Evolutionary conservation across 2,329 filamentous ascomycete genomes (phyloP).

Genomic region (Septoria petroselini): DNA sequence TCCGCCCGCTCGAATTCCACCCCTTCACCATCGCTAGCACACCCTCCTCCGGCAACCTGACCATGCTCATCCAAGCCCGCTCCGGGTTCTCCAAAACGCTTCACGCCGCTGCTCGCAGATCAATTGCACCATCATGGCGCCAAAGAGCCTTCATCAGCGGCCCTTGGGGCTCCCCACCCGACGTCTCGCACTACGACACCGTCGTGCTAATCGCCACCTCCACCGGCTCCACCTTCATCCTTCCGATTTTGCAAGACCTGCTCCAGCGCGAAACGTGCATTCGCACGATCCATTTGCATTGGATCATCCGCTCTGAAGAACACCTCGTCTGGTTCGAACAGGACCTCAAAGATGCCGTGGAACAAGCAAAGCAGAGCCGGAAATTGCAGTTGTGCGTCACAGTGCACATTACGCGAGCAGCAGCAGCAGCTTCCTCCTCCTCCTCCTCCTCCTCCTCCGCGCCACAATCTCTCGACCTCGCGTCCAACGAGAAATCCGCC

Average conservation of each 20-base stretch:
- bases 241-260: constrained; percentile 57
- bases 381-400: constrained; percentile 50
- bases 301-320: constrained; percentile 31
- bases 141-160: constrained; percentile 32
- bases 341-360: constrained; percentile 17
- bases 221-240: constrained; percentile 58
- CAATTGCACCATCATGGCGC: constrained; percentile 6
- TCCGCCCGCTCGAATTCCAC: constrained; percentile 58
- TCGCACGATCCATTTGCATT: constrained; percentile 30
- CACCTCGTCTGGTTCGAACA: constrained; percentile 29
- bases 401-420: constrained; percentile 50
- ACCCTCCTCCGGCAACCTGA: constrained; percentile 41
- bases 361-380: constrained; percentile 22
- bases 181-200: constrained; percentile 58
- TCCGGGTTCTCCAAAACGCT: constrained; percentile 33
- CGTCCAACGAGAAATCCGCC: background rate
- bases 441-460: background rate
- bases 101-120: constrained; percentile 10
- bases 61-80: constrained; percentile 33
- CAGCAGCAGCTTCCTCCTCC: background rate
- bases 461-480: no score
- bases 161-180: constrained; percentile 34
- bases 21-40: constrained; percentile 57
- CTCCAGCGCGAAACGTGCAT: constrained; percentile 40
- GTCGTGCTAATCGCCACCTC: constrained; percentile 59